Base-by-base conservation (phyloP, 164 flowering plant genomes). In the Vitis cinerea region DNA sequence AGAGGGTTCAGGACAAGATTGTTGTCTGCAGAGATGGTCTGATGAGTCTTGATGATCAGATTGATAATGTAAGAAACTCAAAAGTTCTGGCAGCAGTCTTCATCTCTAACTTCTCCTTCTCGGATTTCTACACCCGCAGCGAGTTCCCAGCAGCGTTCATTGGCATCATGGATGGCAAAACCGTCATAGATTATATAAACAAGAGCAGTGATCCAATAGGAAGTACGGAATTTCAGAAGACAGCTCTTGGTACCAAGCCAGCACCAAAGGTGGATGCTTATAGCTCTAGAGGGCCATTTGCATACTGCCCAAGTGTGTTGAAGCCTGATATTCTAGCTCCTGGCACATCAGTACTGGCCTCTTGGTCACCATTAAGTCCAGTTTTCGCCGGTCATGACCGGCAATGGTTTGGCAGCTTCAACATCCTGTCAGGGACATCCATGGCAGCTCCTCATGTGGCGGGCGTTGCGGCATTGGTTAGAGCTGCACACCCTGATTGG, bases 361-460 rank as follows among this genome's bases (percentile, higher is more conserved):
- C 84, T 10, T 84, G 83, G 82, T 16, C 77, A 16, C 77, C 70
- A 16, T 56, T 8, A 7, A 59, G 5, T 9, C 19, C 61, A 5
- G 68, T 67, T 0, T 55, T 65, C 8, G 9, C 29, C 19, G 62
- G 69, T 3, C 47, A 47, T 3, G 11, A 71, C 5, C 16, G 12
- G 0, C 29, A 14, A 0, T 58, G 75, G 54, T 67, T 59, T 3
- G 71, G 69, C 59, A 70, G 75, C 3, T 83, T 73, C 71, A 75
- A 53, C 50, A 13, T 80, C n/a, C 13, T 69, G 0, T 74, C 84
- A 0, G 84, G 86, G 15, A 82, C 85, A 10, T 80, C 86, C 31
- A 81, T 81, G 87, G 67, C 87, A 3, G 79, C 83, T 37, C 87
- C 83, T 1, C 87, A 80, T 16, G 63, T 77, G 9, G 60, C 83